Conservation (phyloP, 164 flowering plant genomes). For the Vitis amurensis region DNA sequence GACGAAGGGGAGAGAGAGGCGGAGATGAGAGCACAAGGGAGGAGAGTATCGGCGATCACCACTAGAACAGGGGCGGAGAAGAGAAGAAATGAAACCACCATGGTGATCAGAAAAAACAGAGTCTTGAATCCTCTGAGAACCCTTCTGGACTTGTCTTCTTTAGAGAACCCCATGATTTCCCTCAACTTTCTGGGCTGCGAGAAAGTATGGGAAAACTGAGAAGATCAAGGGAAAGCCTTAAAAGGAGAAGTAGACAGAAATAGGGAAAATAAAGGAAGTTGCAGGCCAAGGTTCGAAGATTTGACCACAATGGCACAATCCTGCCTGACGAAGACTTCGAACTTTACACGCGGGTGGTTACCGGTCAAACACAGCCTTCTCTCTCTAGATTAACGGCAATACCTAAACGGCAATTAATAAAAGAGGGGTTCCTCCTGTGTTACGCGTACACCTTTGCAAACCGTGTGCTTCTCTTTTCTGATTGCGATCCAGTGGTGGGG, state of each 20-base stretch:
- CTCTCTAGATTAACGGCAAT: conserved; percentile 14
- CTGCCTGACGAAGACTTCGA: conserved; percentile 12
- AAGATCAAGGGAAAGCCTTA: not conserved
- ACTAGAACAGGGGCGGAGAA: conserved; percentile 82
- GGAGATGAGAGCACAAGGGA: conserved; percentile 76
- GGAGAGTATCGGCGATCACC: conserved; percentile 58
- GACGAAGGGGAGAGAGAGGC: conserved; percentile 47
- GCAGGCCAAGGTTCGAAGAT: conserved; percentile 18
- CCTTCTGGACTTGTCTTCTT: conserved; percentile 52
- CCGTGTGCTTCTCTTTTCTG: too few species aligned
- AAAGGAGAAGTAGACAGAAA: not conserved
- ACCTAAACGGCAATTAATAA: conserved; percentile 14
- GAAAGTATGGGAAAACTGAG: conserved; percentile 3
- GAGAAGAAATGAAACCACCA: conserved; percentile 69
- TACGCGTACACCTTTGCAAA: too few species aligned
- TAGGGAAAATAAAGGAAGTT: not conserved
- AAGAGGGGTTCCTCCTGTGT: too few species aligned
- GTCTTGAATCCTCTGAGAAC: conserved; percentile 64
- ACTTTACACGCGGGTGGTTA: conserved; percentile 23
- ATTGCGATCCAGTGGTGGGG: too few species aligned
- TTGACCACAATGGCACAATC: conserved; percentile 21
- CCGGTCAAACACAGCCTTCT: conserved; percentile 8
- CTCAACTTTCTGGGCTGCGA: not conserved
- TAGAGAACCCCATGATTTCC: conserved; percentile 49
- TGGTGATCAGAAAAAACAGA: conserved; percentile 63